Percentiles rank a stretch among this genome's conserved stretches.
These are phyloP conservation scores for Cydonia oblonga DNA, from an alignment of 331 rosid species.

Conservation along the genomic window DNA sequence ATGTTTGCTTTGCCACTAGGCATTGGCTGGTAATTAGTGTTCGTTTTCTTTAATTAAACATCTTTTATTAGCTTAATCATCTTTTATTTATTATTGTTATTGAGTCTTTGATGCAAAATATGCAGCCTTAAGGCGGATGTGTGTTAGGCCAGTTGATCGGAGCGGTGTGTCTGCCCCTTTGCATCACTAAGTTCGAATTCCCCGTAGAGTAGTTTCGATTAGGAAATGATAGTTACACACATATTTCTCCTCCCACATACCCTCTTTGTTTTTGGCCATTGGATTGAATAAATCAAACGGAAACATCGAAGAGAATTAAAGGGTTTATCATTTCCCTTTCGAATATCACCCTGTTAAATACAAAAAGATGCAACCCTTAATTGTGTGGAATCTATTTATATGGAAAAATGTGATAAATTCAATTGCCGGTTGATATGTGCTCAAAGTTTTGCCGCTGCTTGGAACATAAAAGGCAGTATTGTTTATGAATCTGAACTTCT, in stretches of 20 bases:
- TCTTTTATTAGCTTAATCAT: not conserved
- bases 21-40: slow-evolving; percentile 89
- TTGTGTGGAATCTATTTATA: not conserved
- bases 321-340: not conserved
- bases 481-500: not conserved
- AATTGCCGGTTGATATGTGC: not conserved
- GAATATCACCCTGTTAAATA: too few relatives aligned
- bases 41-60: too few relatives aligned
- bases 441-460: not conserved
- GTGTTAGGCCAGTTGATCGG: not conserved
- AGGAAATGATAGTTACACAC: too few relatives aligned
- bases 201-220: not conserved
- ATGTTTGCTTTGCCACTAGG: slow-evolving; percentile 78
- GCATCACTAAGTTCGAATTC: not conserved
- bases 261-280: not conserved
- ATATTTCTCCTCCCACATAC: not conserved
- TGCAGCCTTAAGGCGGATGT: not conserved
- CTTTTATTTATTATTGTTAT: not conserved
- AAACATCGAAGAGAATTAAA: not conserved
- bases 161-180: not conserved
- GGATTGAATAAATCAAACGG: not conserved
- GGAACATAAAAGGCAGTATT: not conserved
- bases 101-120: too few relatives aligned
- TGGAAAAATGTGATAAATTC: not conserved
- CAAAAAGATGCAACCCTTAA: too few relatives aligned